These are phyloP conservation scores for Eimeria sp. DNA, from an alignment of 169 alveolate species.

Conservation along the genomic window DNA sequence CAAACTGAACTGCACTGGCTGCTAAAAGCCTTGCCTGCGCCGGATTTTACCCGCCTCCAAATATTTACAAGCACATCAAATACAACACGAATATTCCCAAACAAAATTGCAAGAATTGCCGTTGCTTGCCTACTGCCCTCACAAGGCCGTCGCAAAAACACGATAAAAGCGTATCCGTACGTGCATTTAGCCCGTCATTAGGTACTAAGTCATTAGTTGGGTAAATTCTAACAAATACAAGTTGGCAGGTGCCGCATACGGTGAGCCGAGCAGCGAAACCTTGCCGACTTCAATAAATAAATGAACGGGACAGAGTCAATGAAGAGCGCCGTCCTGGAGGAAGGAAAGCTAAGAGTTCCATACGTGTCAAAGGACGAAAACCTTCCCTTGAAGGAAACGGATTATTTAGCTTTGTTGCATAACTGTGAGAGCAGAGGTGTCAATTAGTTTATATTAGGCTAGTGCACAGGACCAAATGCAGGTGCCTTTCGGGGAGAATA, in stretches of 20 bases:
- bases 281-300: neutral
- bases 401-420: neutral
- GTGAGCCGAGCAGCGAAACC: neutral
- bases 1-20: neutral
- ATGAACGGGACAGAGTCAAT: neutral
- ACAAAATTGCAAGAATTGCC: neutral
- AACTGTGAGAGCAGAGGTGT: neutral
- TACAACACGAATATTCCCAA: neutral
- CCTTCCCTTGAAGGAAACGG: slow-evolving; percentile 14
- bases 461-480: neutral
- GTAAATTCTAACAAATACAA: neutral
- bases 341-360: neutral
- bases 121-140: neutral
- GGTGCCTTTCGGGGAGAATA: too few relatives aligned
- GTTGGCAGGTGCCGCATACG: neutral
- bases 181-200: neutral
- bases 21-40: neutral
- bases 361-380: neutral
- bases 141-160: neutral
- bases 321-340: neutral
- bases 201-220: neutral
- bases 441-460: neutral
- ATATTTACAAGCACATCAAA: neutral
- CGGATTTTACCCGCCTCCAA: neutral
- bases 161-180: neutral